Conservation (phyloP, 768 basidiomycete species). For the Hygrocybe coccinea region DNA sequence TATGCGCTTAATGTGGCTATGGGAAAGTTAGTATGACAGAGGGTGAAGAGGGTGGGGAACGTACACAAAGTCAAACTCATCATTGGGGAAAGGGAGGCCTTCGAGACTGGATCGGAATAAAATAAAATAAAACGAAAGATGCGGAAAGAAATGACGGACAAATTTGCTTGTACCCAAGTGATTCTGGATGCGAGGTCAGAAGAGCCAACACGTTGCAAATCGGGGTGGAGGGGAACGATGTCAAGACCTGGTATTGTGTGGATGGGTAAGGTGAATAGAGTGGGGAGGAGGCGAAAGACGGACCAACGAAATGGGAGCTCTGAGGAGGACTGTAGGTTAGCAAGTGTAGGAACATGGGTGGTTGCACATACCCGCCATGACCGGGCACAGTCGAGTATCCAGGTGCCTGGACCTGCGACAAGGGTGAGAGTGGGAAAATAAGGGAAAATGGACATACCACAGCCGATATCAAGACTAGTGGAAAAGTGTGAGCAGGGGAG, state of each 20-base stretch:
- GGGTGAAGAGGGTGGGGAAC: constrained; percentile 18
- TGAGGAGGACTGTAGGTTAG: constrained; percentile 19
- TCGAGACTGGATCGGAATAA: constrained; percentile 52
- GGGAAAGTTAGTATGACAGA: not conserved
- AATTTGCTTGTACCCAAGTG: constrained; percentile 69
- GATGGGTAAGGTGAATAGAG: not conserved
- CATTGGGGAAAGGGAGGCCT: constrained; percentile 61
- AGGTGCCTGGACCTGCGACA: constrained; percentile 59
- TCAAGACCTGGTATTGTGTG: constrained; percentile 48
- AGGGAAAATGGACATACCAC: constrained; percentile 43
- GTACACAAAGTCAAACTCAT: constrained; percentile 76
- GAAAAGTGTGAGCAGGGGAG: constrained; percentile 6
- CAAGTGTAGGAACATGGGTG: constrained; percentile 5
- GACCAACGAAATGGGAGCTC: constrained; percentile 62
- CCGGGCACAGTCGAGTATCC: constrained; percentile 63
- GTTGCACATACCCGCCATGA: constrained; percentile 54
- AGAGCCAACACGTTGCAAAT: constrained; percentile 56
- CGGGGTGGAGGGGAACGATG: constrained; percentile 66
- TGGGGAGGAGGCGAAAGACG: not conserved
- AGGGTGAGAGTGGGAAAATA: not conserved
- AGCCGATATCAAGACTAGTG: constrained; percentile 67
- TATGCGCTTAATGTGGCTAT: constrained; percentile 65
- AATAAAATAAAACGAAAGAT: constrained; percentile 8
- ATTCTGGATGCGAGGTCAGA: constrained; percentile 55
- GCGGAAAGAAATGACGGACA: constrained; percentile 41